Conservation (phyloP, 257 asterid species). For the Eustoma russellianum region DNA sequence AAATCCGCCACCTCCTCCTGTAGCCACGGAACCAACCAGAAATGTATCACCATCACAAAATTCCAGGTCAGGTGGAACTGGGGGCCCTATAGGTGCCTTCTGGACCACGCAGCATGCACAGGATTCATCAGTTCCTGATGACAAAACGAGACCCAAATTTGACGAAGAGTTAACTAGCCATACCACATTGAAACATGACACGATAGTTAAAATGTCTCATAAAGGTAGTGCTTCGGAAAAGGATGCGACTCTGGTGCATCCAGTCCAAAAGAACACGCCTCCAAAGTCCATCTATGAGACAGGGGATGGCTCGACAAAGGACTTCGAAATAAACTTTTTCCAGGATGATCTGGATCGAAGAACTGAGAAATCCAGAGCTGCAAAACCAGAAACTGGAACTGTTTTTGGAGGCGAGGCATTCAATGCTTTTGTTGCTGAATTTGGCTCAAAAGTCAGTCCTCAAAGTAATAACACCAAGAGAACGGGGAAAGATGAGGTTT, state of each 20-base stretch:
- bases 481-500: conserved; percentile 36
- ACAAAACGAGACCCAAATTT: conserved; percentile 41
- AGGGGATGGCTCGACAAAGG: conserved; percentile 21
- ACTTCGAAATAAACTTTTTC: conserved; percentile 40
- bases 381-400: conserved; percentile 38
- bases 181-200: conserved; percentile 34
- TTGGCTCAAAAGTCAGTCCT: conserved; percentile 40
- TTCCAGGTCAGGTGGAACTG: conserved; percentile 36
- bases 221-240: conserved; percentile 20
- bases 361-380: conserved; percentile 31
- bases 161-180: conserved; percentile 46
- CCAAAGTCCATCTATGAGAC: conserved; percentile 23
- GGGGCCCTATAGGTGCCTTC: conserved; percentile 72
- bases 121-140: conserved; percentile 41
- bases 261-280: conserved; percentile 19
- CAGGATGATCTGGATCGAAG: conserved; percentile 31
- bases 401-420: conserved; percentile 41
- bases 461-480: conserved; percentile 30
- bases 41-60: conserved; percentile 35
- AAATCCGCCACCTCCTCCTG: conserved; percentile 86
- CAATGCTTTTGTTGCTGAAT: conserved; percentile 73
- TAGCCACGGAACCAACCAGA: conserved; percentile 41
- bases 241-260: conserved; percentile 16
- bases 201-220: conserved; percentile 19
- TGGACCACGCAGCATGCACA: conserved; percentile 85